Evolutionary conservation across 2,329 filamentous ascomycete genomes (phyloP).

Genomic region (Talaromyces sp.): DNA sequence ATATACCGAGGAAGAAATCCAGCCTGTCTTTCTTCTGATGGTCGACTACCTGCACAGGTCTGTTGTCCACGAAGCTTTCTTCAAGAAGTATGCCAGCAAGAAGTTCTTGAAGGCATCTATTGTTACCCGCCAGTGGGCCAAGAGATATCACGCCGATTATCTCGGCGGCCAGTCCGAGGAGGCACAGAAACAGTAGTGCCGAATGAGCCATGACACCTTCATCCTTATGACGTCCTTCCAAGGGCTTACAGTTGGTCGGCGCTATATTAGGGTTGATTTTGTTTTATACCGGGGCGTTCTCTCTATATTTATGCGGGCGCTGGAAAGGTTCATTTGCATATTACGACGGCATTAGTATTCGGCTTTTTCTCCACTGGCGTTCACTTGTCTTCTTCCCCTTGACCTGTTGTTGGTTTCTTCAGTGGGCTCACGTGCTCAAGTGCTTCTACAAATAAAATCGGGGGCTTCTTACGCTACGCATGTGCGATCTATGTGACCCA

Average conservation of each 20-base stretch:
- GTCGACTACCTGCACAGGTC: conserved; percentile 92
- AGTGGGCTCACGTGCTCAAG: background rate
- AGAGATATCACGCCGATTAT: conserved; percentile 61
- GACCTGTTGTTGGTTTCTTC: background rate
- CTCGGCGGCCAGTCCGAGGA: conserved; percentile 35
- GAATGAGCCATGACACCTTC: conserved; percentile 20
- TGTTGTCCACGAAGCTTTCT: conserved; percentile 93
- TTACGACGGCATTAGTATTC: conserved; percentile 41
- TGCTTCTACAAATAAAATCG: background rate
- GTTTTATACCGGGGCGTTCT: conserved; percentile 23
- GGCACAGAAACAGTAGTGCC: conserved; percentile 4
- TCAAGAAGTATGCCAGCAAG: conserved; percentile 99
- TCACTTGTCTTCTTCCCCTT: conserved; percentile 20
- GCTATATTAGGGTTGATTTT: conserved; percentile 20
- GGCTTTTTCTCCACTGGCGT: conserved; percentile 20
- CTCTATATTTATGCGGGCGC: conserved; percentile 23
- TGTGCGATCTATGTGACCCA: background rate
- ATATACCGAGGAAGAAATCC: conserved; percentile 88
- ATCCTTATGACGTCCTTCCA: conserved; percentile 20
- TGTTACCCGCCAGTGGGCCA: conserved; percentile 87
- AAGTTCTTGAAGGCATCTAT: conserved; percentile 98
- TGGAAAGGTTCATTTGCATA: conserved; percentile 32
- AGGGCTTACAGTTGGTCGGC: conserved; percentile 17
- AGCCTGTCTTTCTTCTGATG: conserved; percentile 91
- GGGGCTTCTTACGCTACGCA: background rate